Percentiles rank a stretch among this genome's conserved stretches.
These are phyloP conservation scores for Ophiostoma australiae DNA, from an alignment of 2,329 filamentous ascomycete genomes.

Conservation along the genomic window DNA sequence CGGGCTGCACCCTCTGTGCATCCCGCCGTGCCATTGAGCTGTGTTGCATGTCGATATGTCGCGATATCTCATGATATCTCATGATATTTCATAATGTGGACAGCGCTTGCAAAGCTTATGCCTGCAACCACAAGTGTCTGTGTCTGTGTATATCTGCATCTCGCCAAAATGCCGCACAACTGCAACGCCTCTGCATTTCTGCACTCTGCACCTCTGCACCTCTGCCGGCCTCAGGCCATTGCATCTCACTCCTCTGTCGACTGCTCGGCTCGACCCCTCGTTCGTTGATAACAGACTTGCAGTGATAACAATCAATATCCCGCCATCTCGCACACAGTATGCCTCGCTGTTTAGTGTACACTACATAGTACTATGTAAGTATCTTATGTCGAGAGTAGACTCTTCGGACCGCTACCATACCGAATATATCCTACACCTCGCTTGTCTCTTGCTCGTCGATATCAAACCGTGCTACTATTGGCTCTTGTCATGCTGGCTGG, in stretches of 20 bases:
- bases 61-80: background rate
- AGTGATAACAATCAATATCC: background rate
- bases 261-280: background rate
- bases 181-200: background rate
- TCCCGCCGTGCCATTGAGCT: background rate
- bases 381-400: background rate
- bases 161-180: background rate
- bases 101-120: background rate
- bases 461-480: constrained; percentile 23
- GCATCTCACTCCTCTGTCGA: background rate
- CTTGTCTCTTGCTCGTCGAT: constrained; percentile 20
- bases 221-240: background rate
- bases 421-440: constrained; percentile 2
- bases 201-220: no score
- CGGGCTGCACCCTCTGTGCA: background rate
- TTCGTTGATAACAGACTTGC: background rate
- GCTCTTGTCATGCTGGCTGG: constrained; percentile 15
- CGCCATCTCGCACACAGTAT: background rate
- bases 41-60: background rate
- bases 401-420: constrained; percentile 10
- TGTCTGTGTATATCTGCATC: background rate
- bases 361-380: no score
- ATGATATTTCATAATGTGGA: background rate
- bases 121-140: background rate
- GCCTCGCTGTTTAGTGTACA: background rate